Evolutionary conservation across 345 rosid species (phyloP).

Genomic region (Melaleuca quinquenervia): DNA sequence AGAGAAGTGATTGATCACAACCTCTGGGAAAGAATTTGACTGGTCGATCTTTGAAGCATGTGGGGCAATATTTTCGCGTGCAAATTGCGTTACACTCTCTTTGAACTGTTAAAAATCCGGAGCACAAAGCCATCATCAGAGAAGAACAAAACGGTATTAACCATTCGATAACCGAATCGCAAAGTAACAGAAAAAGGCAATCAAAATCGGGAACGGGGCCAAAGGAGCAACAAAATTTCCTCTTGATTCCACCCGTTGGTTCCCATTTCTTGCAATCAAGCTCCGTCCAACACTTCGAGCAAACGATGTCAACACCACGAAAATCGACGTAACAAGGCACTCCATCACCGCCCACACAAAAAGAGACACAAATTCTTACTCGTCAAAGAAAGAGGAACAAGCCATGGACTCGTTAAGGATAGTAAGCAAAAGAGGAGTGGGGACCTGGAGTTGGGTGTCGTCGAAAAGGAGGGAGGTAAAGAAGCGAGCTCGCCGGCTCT

Average conservation of each 20-base stretch:
- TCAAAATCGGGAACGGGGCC: not conserved
- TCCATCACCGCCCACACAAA: not conserved
- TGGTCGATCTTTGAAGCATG: slow-evolving; percentile 67
- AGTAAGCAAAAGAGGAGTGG: not conserved
- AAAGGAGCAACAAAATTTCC: not conserved
- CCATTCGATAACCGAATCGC: not conserved
- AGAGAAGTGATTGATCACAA: not conserved
- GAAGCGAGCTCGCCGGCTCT: slow-evolving; percentile 28
- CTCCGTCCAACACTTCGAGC: not conserved
- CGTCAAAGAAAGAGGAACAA: not conserved
- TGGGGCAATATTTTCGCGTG: slow-evolving; percentile 64
- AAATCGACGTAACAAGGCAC: not conserved
- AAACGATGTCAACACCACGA: not conserved
- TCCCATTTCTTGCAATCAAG: not conserved
- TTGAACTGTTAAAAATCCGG: slow-evolving; percentile 47
- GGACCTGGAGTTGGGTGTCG: slow-evolving; percentile 88
- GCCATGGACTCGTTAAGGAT: not conserved
- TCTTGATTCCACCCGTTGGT: not conserved
- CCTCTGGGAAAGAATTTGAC: slow-evolving; percentile 81
- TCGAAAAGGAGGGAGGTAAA: slow-evolving; percentile 81
- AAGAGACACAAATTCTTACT: not conserved
- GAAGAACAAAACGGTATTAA: not conserved
- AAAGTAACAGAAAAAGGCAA: not conserved
- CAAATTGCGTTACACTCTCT: slow-evolving; percentile 82
- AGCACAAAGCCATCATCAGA: not conserved